Evolutionary conservation across 129 eudicot genomes (phyloP).

Genomic region (Artemisia tridentata): DNA sequence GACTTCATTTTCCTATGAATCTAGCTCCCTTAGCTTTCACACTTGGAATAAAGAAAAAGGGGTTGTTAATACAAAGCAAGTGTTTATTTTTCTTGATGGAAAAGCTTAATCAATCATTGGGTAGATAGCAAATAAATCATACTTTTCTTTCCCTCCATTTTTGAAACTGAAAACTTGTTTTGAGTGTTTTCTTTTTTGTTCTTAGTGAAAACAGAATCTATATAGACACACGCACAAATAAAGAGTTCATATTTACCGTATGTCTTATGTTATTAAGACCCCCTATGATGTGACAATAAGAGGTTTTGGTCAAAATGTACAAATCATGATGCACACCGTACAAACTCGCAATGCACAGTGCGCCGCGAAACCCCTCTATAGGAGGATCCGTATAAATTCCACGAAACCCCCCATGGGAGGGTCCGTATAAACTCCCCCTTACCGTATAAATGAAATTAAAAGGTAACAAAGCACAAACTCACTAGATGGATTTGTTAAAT

Average conservation of each 20-base stretch:
- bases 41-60: slow-evolving; percentile 40
- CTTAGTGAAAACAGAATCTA: slow-evolving; percentile 22
- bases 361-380: too few species aligned
- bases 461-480: slow-evolving; percentile 22
- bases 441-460: neutral
- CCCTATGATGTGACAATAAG: too few species aligned
- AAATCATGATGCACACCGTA: too few species aligned
- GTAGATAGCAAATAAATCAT: slow-evolving; percentile 39
- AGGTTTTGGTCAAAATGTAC: too few species aligned
- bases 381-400: too few species aligned
- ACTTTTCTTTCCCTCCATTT: slow-evolving; percentile 42
- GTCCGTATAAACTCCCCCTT: too few species aligned
- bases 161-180: slow-evolving; percentile 29
- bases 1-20: slow-evolving; percentile 55
- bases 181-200: too few species aligned
- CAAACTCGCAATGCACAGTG: too few species aligned
- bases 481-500: slow-evolving; percentile 26
- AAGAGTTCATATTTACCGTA: neutral
- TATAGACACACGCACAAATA: neutral
- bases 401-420: too few species aligned
- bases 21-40: slow-evolving; percentile 34
- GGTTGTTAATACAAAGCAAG: slow-evolving; percentile 26
- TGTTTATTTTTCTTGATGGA: slow-evolving; percentile 19
- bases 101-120: slow-evolving; percentile 58
- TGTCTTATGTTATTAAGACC: too few species aligned